These are phyloP conservation scores for Mycena epipterygia DNA, from an alignment of 768 basidiomycete genomes.

Conservation along the genomic window DNA sequence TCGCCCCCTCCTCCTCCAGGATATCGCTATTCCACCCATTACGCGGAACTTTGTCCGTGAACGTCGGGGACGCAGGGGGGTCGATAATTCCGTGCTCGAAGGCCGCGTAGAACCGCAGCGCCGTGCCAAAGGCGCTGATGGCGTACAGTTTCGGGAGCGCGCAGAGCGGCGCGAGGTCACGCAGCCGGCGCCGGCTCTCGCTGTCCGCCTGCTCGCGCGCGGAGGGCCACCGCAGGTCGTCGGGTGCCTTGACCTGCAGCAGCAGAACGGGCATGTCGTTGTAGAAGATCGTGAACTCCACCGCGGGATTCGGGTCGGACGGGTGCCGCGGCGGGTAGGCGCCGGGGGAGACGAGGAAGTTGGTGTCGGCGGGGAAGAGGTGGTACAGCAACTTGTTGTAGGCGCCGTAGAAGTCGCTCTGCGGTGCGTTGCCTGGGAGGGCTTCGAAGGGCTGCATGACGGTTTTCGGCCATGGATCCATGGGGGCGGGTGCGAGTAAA, in stretches of 20 bases:
- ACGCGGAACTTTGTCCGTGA: conserved; percentile 43
- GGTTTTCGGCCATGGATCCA: conserved; percentile 17
- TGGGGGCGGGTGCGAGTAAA: neutral
- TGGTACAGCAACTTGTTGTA: conserved; percentile 54
- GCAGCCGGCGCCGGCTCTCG: conserved; percentile 42
- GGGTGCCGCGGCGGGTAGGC: conserved; percentile 34
- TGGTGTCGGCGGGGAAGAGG: conserved; percentile 50
- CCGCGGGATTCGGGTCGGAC: conserved; percentile 7
- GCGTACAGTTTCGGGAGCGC: conserved; percentile 44
- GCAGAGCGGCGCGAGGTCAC: conserved; percentile 42
- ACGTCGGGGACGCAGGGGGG: conserved; percentile 19
- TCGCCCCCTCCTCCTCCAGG: conserved; percentile 48
- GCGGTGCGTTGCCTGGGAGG: neutral
- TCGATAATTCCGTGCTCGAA: conserved; percentile 24
- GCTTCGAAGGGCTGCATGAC: conserved; percentile 10
- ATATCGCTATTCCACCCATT: conserved; percentile 54
- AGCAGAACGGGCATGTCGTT: conserved; percentile 48
- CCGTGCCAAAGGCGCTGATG: conserved; percentile 50
- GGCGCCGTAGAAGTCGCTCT: conserved; percentile 34
- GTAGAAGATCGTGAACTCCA: conserved; percentile 42
- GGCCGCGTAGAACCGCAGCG: conserved; percentile 47
- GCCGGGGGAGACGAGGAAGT: conserved; percentile 48
- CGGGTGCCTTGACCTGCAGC: conserved; percentile 45
- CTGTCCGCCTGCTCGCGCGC: conserved; percentile 44
- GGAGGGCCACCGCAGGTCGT: conserved; percentile 38